Evolutionary conservation across 257 asterid genomes (phyloP).

Genomic region (Anisodus tanguticus): DNA sequence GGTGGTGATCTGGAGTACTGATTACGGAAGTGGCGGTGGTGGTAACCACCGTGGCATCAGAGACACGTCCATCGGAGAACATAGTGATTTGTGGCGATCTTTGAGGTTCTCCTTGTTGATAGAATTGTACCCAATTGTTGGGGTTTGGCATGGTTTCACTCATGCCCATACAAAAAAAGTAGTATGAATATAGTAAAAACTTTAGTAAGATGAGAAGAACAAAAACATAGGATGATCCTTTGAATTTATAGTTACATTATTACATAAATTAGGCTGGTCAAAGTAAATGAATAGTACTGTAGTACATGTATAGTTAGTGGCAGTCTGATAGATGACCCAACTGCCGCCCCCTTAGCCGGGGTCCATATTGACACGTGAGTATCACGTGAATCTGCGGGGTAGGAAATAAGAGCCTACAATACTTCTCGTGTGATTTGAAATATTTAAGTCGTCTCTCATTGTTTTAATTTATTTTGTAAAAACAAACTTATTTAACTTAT

Average conservation of each 20-base stretch:
- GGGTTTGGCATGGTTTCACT: constrained; percentile 38
- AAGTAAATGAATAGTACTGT: neutral
- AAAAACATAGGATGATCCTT: neutral
- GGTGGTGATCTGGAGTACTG: neutral
- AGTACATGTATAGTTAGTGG: neutral
- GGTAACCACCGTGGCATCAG: constrained; percentile 28
- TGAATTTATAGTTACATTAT: constrained; percentile 10
- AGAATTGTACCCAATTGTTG: constrained; percentile 32
- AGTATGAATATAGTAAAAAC: neutral
- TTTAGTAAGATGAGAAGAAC: constrained; percentile 27
- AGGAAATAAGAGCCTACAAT: neutral
- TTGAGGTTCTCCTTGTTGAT: constrained; percentile 18
- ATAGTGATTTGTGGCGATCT: neutral
- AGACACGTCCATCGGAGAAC: constrained; percentile 4
- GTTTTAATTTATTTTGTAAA: neutral
- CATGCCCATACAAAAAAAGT: constrained; percentile 24
- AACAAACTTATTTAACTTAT: neutral
- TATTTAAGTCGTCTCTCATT: neutral
- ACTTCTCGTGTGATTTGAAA: neutral
- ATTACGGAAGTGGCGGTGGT: neutral
- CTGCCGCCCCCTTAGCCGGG: neutral
- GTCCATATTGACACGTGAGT: neutral
- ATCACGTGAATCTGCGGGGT: neutral
- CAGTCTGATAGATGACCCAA: neutral
- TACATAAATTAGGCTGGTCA: neutral